Evolutionary conservation across 192 early-diverging fungal species (phyloP).

Genomic region (Coemansia reversa): DNA sequence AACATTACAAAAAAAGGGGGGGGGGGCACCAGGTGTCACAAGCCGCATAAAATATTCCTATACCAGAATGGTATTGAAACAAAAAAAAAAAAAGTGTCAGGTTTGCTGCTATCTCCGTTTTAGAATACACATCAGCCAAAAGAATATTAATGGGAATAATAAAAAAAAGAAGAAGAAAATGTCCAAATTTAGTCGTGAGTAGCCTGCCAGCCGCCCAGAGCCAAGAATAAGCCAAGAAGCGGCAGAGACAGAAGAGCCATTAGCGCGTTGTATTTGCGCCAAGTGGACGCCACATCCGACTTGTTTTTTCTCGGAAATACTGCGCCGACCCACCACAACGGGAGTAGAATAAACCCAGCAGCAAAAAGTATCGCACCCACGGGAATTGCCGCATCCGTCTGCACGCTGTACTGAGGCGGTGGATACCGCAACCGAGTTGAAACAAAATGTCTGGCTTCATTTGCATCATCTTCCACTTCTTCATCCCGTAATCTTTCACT

Average conservation of each 20-base stretch:
- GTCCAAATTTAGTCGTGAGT: slow-evolving; percentile 15
- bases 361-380: slow-evolving; percentile 42
- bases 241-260: slow-evolving; percentile 53
- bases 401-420: slow-evolving; percentile 33
- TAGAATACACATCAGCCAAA: neutral
- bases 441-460: slow-evolving; percentile 49
- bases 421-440: slow-evolving; percentile 39
- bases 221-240: slow-evolving; percentile 50
- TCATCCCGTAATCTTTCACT: slow-evolving; percentile 39
- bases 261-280: slow-evolving; percentile 55
- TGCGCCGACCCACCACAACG: slow-evolving; percentile 54
- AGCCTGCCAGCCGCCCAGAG: slow-evolving; percentile 53
- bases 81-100: too few species aligned
- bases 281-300: slow-evolving; percentile 38
- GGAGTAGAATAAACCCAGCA: slow-evolving; percentile 45
- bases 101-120: too few species aligned
- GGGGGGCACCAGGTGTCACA: too few species aligned
- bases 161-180: neutral
- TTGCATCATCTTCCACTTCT: slow-evolving; percentile 51
- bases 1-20: too few species aligned
- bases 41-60: too few species aligned
- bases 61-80: too few species aligned
- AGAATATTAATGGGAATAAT: neutral
- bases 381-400: slow-evolving; percentile 21
- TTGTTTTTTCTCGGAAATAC: slow-evolving; percentile 30